Evolutionary conservation across 441 rosid species (phyloP).

Genomic region (Bruguiera hainesii): DNA sequence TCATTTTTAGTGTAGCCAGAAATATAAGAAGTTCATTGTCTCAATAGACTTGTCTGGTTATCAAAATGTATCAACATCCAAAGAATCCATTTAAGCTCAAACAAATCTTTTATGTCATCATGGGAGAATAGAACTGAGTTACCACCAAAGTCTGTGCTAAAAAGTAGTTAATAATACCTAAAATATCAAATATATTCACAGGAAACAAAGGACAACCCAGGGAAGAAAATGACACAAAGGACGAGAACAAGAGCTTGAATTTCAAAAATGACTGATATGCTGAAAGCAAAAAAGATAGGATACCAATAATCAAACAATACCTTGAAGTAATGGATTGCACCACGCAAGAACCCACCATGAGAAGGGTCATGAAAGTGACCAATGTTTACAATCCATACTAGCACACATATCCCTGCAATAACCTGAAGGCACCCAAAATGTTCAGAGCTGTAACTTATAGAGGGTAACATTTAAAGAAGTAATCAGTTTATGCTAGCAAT

Average conservation of each 20-base stretch:
- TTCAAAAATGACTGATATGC: slow-evolving; percentile 1
- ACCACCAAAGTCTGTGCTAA: background rate
- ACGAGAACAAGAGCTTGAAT: slow-evolving; percentile 1
- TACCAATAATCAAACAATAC: slow-evolving; percentile 32
- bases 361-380: slow-evolving; percentile 97
- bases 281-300: slow-evolving; percentile 7
- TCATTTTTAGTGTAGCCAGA: too few relatives aligned
- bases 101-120: too few relatives aligned
- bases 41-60: too few relatives aligned
- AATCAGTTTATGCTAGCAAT: background rate
- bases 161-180: background rate
- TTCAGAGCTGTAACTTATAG: slow-evolving; percentile 13
- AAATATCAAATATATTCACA: background rate
- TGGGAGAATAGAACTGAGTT: too few relatives aligned
- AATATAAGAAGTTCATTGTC: too few relatives aligned
- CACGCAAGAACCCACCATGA: slow-evolving; percentile 91
- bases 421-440: slow-evolving; percentile 52
- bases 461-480: slow-evolving; percentile 3
- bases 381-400: slow-evolving; percentile 98
- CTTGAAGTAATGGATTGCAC: slow-evolving; percentile 98
- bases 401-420: slow-evolving; percentile 93
- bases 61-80: too few relatives aligned
- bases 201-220: background rate
- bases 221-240: background rate
- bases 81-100: too few relatives aligned